phyloP scores from a whole-genome alignment of 1,284 basidiomycete species.

The Ceratobasidium sp. region DNA sequence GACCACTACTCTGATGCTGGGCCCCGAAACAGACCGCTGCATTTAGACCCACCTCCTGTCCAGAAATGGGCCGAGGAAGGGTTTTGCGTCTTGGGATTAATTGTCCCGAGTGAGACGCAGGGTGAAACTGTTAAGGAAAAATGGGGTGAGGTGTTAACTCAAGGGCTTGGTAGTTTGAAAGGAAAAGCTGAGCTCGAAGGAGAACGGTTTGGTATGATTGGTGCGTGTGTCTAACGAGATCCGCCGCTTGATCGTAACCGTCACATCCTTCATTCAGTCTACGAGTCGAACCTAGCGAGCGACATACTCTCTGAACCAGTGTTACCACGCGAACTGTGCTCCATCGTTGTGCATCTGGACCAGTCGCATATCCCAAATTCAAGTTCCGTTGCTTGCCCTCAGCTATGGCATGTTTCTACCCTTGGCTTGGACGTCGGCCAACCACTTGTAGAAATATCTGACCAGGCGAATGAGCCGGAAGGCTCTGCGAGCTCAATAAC shows the following conservation, averaged over 20 bases:
- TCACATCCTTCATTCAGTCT: constrained; percentile 10
- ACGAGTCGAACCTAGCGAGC: constrained; percentile 11
- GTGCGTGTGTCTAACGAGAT: background rate
- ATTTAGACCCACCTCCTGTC: constrained; percentile 27
- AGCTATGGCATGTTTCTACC: constrained; percentile 10
- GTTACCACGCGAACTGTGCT: background rate
- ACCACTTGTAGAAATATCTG: background rate
- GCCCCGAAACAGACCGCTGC: background rate
- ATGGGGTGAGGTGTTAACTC: background rate
- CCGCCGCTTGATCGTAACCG: no score
- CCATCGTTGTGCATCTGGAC: constrained; percentile 14
- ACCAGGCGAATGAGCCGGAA: background rate
- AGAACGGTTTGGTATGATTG: constrained; percentile 28
- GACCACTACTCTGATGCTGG: background rate
- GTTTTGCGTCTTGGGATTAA: constrained; percentile 23
- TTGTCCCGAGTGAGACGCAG: background rate
- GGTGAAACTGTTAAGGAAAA: background rate
- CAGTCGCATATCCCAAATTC: background rate
- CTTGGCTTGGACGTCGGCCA: background rate
- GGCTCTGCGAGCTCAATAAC: background rate
- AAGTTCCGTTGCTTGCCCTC: background rate
- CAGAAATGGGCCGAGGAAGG: constrained; percentile 45
- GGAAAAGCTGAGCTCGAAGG: constrained; percentile 3
- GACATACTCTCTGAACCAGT: background rate
- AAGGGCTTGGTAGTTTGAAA: background rate